Base-by-base conservation (phyloP, 345 rosid species). In the Populus tremula region DNA sequence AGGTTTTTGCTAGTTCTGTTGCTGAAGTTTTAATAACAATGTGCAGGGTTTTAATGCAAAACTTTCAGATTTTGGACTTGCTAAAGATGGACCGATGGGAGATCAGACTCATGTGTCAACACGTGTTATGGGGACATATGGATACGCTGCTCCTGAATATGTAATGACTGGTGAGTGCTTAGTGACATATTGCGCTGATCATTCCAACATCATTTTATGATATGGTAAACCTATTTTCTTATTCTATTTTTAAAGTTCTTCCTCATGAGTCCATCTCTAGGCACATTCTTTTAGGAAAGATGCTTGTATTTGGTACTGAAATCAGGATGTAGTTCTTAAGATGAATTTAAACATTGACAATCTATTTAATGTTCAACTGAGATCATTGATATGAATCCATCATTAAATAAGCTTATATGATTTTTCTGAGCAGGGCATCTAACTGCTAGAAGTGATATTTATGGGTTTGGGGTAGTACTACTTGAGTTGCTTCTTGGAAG, bases 51-150 rank as follows among this genome's bases (percentile, higher is more conserved):
- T 89, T 75, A 90, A 82, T 76, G 97, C 99, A 64, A 96, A 96
- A 81, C 94, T 96, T 74, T 92, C 99, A 10, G 99, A 96, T 78
- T 96, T 93, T 78, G 99, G 99, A 64, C 90, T 93, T 59, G 99
- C 99, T 53, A 96, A 96, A 85, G 99, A 96, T 78, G 99, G 99
- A 21, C 98, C 99, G 8, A 91, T 92, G 87, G 98, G 99, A 75
- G 99, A 96, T 76, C 98, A 96, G 83, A 96, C 99, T 35, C 99
- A 96, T 81, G 99, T 96, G 66, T 96, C 99, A 67, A 96, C 99
- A 69, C 90, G 99, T 64, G 97, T 96, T 53, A 96, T 96, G 99
- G 99, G 98, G 41, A 96, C 98, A 49, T 93, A 96, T 36, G 99
- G 99, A 64, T 95, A 95, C 71, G 98, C 99, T 83, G 99, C 99